Evolutionary conservation across 805 yeast species (phyloP).

Genomic region (Helenozyma rhizophorensis): DNA sequence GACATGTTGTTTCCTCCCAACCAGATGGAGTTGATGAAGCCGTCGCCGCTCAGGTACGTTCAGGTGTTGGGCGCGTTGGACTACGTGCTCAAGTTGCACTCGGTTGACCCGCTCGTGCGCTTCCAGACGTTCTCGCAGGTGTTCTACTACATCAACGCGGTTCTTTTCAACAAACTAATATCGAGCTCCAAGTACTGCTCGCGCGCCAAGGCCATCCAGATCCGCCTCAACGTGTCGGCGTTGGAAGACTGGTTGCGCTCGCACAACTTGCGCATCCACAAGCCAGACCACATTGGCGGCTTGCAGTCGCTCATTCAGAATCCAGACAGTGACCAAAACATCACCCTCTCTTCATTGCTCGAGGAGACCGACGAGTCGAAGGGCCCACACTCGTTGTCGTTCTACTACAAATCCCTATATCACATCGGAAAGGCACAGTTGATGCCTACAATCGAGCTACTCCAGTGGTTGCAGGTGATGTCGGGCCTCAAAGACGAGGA

Average conservation of each 20-base stretch:
- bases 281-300: slow-evolving; percentile 31
- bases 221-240: slow-evolving; percentile 77
- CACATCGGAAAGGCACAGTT: slow-evolving; percentile 64
- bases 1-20: slow-evolving; percentile 83
- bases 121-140: slow-evolving; percentile 77
- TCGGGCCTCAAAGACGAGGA: slow-evolving; percentile 67
- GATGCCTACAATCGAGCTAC: slow-evolving; percentile 67
- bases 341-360: slow-evolving; percentile 21
- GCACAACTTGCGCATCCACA: slow-evolving; percentile 46
- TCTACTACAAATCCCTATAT: slow-evolving; percentile 61
- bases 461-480: slow-evolving; percentile 90
- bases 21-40: slow-evolving; percentile 71
- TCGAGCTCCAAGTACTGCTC: slow-evolving; percentile 67
- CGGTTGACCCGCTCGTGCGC: slow-evolving; percentile 71
- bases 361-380: slow-evolving; percentile 16
- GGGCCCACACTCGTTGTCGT: slow-evolving; percentile 48
- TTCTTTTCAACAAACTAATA: slow-evolving; percentile 69
- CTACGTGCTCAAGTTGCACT: slow-evolving; percentile 77
- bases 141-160: slow-evolving; percentile 70
- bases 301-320: slow-evolving; percentile 13
- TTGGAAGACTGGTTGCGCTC: slow-evolving; percentile 91
- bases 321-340: neutral
- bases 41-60: slow-evolving; percentile 81
- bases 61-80: slow-evolving; percentile 86
- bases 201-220: slow-evolving; percentile 83